Base-by-base conservation (phyloP, 306 rosid species). In the Castanospermum australe region DNA sequence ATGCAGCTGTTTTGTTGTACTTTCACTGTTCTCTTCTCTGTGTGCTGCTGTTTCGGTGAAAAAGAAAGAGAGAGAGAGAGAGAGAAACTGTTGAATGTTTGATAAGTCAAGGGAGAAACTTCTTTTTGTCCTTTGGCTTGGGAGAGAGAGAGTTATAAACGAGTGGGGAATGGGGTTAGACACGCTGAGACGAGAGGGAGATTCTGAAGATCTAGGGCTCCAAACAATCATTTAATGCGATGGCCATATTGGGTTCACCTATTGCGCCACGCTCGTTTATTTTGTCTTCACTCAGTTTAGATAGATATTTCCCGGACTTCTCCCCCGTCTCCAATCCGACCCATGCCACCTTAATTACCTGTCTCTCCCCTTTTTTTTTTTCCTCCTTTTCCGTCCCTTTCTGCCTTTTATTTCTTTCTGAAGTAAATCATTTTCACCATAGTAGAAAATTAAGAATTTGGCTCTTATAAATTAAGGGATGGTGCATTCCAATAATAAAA, bases 201-300 rank as follows among this genome's bases (percentile, higher is more conserved):
- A 89, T 88, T 88, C 22, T 70, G 86, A 85, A 86, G 89, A 92
- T 89, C 92, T 83, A 88, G 73, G 87, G 65, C 75, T 82, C 73
- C 14, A 70, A 71, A 69, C 41, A 83, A 85, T 79, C 89, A 90
- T 83, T 92, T 36, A 90, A 85, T 87, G 88, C 66, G 86, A 80
- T 85, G 88, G 61, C 59, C 79, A 81, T 85, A 47, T 78, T 84
- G 84, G 89, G 84, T 84, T 82, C 84, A 78, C 85, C 88, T 76
- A 87, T 75, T 86, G 74, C 80, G 79, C 81, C 87, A 68, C 73
- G 80, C 82, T 63, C 71, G 71, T 62, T 71, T 67, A 22, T 75
- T 85, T 88, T 87, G 83, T 81, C 81, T 76, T 55, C 69, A 15
- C 84, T 71, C 81, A 14, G 15, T 77, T 73, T 76, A 54, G 73